These are phyloP conservation scores for Pestalotiopsis sp. DNA, from an alignment of 2,329 filamentous ascomycete species.

Conservation along the genomic window DNA sequence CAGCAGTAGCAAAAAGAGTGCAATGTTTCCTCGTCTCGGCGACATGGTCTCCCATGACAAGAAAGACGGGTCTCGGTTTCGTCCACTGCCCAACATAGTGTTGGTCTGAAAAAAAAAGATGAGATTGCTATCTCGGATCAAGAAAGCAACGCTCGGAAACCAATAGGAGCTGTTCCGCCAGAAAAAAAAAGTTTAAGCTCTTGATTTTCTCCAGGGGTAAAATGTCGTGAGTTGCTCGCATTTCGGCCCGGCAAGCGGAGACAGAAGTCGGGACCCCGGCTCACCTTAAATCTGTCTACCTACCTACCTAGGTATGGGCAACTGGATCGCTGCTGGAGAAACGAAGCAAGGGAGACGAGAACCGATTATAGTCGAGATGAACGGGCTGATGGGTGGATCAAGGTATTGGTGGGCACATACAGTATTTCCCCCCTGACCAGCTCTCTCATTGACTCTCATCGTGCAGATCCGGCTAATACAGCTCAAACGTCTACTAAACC, in stretches of 20 bases:
- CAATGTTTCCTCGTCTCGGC: too few relatives aligned
- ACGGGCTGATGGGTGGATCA: background rate
- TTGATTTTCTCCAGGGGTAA: background rate
- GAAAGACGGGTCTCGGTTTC: background rate
- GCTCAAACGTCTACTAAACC: background rate
- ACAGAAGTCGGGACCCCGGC: background rate
- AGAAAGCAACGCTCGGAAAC: background rate
- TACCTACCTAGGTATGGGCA: background rate
- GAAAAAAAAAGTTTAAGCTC: background rate
- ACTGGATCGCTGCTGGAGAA: too few relatives aligned
- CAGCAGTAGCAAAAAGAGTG: too few relatives aligned
- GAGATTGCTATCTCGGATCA: background rate
- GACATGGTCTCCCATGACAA: background rate
- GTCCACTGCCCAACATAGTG: background rate
- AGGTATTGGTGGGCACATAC: background rate
- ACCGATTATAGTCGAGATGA: background rate
- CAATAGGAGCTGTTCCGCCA: slow-evolving; percentile 2
- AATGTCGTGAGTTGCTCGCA: background rate
- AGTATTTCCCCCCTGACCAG: background rate
- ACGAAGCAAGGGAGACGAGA: background rate
- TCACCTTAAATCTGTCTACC: background rate
- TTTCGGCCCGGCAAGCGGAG: background rate
- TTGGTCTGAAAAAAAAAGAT: too few relatives aligned
- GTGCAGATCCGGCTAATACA: background rate
- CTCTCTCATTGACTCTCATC: background rate